phyloP scores from a whole-genome alignment of 345 rosid species.

The Corchorus capsularis region DNA sequence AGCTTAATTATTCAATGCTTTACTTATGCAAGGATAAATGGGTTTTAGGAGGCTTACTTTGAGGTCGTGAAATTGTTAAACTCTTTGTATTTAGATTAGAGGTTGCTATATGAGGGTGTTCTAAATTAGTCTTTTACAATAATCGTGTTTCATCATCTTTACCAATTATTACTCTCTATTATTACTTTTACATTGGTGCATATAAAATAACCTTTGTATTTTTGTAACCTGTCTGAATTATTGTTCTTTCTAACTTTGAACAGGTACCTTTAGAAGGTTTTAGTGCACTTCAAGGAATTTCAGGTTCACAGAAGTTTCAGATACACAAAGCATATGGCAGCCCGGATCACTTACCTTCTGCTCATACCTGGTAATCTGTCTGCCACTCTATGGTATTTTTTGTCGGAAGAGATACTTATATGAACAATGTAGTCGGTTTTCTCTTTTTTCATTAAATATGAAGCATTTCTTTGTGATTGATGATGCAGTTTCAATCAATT shows the following conservation, averaged over 20 bases:
- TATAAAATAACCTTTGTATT: neutral
- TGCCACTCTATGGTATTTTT: neutral
- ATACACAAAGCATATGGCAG: conserved; percentile 99
- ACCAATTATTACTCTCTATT: neutral
- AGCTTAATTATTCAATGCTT: neutral
- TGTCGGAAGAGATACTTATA: no score
- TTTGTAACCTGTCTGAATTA: neutral
- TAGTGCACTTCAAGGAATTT: conserved; percentile 94
- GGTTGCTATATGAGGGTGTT: neutral
- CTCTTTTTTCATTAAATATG: neutral
- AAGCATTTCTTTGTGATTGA: neutral
- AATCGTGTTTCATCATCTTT: neutral
- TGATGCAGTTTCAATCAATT: conserved; percentile 92
- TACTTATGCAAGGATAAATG: neutral
- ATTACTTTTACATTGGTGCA: neutral
- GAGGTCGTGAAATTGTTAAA: neutral
- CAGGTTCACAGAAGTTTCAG: conserved; percentile 94
- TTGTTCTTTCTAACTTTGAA: neutral
- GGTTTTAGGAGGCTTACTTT: neutral
- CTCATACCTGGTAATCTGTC: conserved; percentile 80
- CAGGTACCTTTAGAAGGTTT: conserved; percentile 99
- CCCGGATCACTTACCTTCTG: conserved; percentile 88
- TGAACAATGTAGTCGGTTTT: neutral
- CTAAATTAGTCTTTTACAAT: neutral
- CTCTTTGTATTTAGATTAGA: neutral